A percentile compares a stretch with the other conserved stretches of the same genome.
Evolutionary conservation across 768 basidiomycete genomes (phyloP).

Genomic region (Pisolithus microcarpus): DNA sequence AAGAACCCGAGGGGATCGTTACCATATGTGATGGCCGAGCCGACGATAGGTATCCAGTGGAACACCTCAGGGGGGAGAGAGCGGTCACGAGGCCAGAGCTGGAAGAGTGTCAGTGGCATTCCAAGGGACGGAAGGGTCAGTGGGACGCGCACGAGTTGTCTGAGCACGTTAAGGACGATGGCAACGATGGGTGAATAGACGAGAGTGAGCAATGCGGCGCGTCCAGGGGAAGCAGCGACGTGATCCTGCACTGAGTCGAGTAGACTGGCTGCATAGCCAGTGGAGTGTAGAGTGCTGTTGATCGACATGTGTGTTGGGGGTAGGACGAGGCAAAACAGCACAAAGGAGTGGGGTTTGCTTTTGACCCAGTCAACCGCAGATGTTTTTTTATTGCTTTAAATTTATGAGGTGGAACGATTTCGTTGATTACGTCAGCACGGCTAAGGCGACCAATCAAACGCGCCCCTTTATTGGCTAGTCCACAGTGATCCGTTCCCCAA

Average conservation of each 20-base stretch:
- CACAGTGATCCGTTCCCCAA: too few species aligned
- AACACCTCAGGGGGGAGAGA: slow-evolving; percentile 86
- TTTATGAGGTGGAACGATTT: not conserved
- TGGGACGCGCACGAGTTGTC: slow-evolving; percentile 59
- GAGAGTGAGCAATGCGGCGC: slow-evolving; percentile 34
- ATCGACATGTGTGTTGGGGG: slow-evolving; percentile 25
- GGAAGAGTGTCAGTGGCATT: slow-evolving; percentile 3
- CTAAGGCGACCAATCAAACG: too few species aligned
- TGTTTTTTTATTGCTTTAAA: not conserved
- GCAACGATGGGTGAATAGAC: slow-evolving; percentile 63
- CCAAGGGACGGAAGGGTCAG: not conserved
- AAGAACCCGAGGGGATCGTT: slow-evolving; percentile 91
- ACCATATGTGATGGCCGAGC: slow-evolving; percentile 85
- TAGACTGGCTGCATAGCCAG: slow-evolving; percentile 19
- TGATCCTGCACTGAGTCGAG: slow-evolving; percentile 15
- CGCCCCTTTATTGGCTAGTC: too few species aligned
- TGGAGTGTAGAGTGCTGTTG: slow-evolving; percentile 14
- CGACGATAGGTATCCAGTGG: slow-evolving; percentile 85
- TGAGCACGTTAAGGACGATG: slow-evolving; percentile 66
- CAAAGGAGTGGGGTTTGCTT: not conserved
- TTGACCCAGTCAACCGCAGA: too few species aligned
- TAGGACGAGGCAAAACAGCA: not conserved
- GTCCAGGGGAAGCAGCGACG: slow-evolving; percentile 18
- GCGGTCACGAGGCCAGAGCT: slow-evolving; percentile 64
- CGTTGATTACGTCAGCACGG: not conserved